These are phyloP conservation scores for Drosera spatulata DNA, from an alignment of 179 eudicot species.

Conservation along the genomic window DNA sequence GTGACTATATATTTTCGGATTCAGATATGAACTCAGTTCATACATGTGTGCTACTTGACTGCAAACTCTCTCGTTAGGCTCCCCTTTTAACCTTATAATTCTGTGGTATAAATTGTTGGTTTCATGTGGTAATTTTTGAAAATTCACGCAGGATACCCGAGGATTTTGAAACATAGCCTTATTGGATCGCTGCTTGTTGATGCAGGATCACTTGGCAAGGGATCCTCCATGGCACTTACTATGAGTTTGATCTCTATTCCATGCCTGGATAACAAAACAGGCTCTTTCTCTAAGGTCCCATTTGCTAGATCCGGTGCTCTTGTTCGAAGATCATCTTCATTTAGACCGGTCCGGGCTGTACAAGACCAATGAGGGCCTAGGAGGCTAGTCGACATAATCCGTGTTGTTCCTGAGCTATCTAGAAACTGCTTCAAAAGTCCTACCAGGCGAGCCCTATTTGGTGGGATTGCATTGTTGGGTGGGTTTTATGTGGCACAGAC, in stretches of 20 bases:
- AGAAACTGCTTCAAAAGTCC: slow-evolving; percentile 77
- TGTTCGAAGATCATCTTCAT: slow-evolving; percentile 22
- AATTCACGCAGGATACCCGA: too few relatives aligned
- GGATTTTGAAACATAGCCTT: too few relatives aligned
- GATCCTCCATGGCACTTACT: slow-evolving; percentile 40
- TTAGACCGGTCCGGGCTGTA: slow-evolving; percentile 43
- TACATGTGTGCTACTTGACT: too few relatives aligned
- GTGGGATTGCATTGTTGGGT: slow-evolving; percentile 88
- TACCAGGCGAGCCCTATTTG: slow-evolving; percentile 87
- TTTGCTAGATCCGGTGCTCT: slow-evolving; percentile 12
- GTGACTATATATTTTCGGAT: too few relatives aligned
- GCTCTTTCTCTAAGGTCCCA: slow-evolving; percentile 13
- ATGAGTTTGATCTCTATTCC: slow-evolving; percentile 28
- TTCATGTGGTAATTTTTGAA: too few relatives aligned
- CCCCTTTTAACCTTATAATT: too few relatives aligned
- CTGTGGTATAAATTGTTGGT: too few relatives aligned
- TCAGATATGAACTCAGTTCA: too few relatives aligned
- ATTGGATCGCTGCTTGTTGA: too few relatives aligned
- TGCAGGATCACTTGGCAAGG: not conserved
- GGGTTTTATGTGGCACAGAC: slow-evolving; percentile 98
- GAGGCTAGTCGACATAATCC: slow-evolving; percentile 69
- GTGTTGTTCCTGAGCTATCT: slow-evolving; percentile 65
- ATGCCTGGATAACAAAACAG: slow-evolving; percentile 15
- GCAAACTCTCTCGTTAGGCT: too few relatives aligned
- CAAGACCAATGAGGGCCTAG: slow-evolving; percentile 70